Conservation (phyloP, 2,329 filamentous ascomycete species). For the Lasiodiplodia sp. region DNA sequence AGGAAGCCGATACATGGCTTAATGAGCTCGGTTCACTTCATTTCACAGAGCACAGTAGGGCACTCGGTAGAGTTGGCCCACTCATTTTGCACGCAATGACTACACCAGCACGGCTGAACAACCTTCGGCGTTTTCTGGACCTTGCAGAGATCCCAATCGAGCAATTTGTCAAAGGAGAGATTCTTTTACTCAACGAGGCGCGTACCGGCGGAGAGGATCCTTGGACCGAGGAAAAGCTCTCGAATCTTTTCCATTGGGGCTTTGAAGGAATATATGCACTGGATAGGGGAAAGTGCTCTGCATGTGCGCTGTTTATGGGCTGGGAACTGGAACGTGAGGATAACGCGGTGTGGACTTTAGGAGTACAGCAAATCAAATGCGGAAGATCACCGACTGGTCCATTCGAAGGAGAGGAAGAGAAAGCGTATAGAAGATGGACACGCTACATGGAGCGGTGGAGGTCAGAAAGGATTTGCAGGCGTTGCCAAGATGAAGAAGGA, state of each 20-base stretch:
- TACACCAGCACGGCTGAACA: background rate
- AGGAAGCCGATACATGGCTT: background rate
- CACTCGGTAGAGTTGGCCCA: background rate
- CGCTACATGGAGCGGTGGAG: background rate
- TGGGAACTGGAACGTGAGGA: no score
- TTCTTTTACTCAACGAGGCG: background rate
- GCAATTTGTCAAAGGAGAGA: background rate
- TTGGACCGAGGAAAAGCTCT: background rate
- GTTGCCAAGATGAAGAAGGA: background rate
- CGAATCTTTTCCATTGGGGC: background rate
- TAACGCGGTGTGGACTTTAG: background rate
- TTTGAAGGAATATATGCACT: background rate
- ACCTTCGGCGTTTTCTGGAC: background rate
- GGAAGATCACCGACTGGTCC: background rate
- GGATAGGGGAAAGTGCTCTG: rapidly evolving
- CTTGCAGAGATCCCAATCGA: background rate
- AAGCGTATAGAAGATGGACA: background rate
- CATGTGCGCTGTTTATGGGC: background rate
- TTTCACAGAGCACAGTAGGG: no score
- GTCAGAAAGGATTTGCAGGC: background rate
- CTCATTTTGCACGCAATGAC: background rate
- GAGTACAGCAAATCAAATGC: background rate
- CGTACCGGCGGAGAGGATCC: no score
- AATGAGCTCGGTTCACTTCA: background rate
- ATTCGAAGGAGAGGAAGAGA: background rate